Conservation (phyloP, 1,139 yeast species). For the Debaryomyces sp. region DNA sequence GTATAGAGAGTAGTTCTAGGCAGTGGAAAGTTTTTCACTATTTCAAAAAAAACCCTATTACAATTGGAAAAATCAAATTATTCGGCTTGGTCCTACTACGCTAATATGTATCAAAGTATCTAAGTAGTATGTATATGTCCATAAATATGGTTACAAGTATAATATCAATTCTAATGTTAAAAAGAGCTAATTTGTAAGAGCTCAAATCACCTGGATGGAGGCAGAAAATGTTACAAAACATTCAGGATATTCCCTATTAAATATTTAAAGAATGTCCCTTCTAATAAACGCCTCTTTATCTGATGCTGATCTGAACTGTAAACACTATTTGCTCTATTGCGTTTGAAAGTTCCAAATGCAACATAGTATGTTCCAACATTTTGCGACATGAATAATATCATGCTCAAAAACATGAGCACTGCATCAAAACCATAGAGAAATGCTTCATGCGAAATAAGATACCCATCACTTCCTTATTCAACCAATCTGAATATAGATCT, state of each 20-base stretch:
- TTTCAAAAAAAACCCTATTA: too few relatives aligned
- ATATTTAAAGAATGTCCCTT: neutral
- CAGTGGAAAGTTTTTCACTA: neutral
- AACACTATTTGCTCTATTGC: neutral
- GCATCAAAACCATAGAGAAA: slow-evolving; percentile 41
- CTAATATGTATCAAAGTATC: too few relatives aligned
- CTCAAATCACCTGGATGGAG: too few relatives aligned
- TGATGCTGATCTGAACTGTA: neutral
- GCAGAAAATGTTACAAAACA: too few relatives aligned
- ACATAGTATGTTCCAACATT: neutral
- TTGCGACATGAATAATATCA: slow-evolving; percentile 4
- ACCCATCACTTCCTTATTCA: slow-evolving; percentile 45
- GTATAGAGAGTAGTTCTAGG: slow-evolving; percentile 19
- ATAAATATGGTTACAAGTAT: too few relatives aligned
- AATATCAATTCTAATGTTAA: too few relatives aligned
- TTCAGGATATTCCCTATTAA: too few relatives aligned
- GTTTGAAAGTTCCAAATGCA: neutral
- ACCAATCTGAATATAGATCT: slow-evolving; percentile 43
- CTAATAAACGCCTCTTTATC: neutral
- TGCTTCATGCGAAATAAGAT: slow-evolving; percentile 35
- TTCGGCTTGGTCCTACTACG: too few relatives aligned
- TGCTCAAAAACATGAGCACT: slow-evolving; percentile 21
- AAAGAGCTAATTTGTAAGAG: too few relatives aligned
- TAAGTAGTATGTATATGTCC: too few relatives aligned
- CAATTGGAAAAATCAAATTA: too few relatives aligned